A percentile compares a stretch with the other conserved stretches of the same genome.
Conservation (phyloP, 345 rosid genomes). For the Chamaenerion angustifolium region DNA sequence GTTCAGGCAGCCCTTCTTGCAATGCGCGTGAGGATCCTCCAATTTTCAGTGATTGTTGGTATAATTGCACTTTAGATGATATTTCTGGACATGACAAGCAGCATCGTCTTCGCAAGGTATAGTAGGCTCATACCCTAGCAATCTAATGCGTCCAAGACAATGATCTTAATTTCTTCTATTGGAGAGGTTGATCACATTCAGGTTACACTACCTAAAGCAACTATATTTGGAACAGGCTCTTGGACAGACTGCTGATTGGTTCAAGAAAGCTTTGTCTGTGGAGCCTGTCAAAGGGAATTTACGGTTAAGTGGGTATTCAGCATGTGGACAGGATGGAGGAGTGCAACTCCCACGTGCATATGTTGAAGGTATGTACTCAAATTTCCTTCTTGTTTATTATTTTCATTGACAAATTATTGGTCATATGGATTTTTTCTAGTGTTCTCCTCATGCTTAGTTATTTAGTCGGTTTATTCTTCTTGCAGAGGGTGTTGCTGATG, state of each 20-base stretch:
- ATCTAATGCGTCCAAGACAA: too few species aligned
- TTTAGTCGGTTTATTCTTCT: slow-evolving; percentile 1
- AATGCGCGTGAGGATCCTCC: slow-evolving; percentile 70
- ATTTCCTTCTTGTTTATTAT: background rate
- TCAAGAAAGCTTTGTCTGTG: slow-evolving; percentile 78
- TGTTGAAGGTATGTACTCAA: slow-evolving; percentile 54
- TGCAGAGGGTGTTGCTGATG: slow-evolving; percentile 76
- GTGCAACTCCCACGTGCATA: slow-evolving; percentile 94
- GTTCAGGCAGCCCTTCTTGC: slow-evolving; percentile 52
- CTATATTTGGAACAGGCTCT: slow-evolving; percentile 48
- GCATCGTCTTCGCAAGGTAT: slow-evolving; percentile 73
- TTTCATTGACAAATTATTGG: background rate
- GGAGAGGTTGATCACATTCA: too few species aligned
- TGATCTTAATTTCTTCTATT: too few species aligned
- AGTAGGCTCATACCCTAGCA: too few species aligned
- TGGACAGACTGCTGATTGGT: slow-evolving; percentile 92
- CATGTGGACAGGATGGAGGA: slow-evolving; percentile 99
- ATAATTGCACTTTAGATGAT: slow-evolving; percentile 88
- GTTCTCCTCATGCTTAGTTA: background rate
- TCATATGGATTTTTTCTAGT: background rate
- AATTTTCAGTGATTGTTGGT: slow-evolving; percentile 87
- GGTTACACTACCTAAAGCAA: slow-evolving; percentile 1
- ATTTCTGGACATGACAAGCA: slow-evolving; percentile 81
- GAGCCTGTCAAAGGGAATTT: slow-evolving; percentile 96
- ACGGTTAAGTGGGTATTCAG: slow-evolving; percentile 97